phyloP scores from a whole-genome alignment of 202 grass and related monocot genomes.

The Eragrostis tef region DNA sequence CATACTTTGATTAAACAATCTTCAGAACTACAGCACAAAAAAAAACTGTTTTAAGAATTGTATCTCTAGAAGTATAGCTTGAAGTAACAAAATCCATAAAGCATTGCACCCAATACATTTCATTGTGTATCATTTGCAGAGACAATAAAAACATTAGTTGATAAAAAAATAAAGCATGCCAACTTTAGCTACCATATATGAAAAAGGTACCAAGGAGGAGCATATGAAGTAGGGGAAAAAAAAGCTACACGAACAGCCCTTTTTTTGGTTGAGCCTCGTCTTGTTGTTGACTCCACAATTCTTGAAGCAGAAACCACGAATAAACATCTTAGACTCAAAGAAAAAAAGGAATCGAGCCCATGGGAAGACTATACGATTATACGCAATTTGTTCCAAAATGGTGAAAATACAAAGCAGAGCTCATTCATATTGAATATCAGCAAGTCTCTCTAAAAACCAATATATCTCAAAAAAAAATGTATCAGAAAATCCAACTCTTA shows the following conservation, averaged over 20 bases:
- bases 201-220: conserved; percentile 26
- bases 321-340: background rate
- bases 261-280: background rate
- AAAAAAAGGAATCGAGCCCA: background rate
- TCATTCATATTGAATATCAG: background rate
- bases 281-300: background rate
- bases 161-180: background rate
- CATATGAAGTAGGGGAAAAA: background rate
- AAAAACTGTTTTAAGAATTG: conserved; percentile 35
- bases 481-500: background rate
- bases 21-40: conserved; percentile 70
- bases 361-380: background rate
- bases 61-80: conserved; percentile 5
- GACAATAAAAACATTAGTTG: conserved; percentile 1
- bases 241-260: background rate
- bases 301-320: background rate
- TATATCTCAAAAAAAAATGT: background rate
- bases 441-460: too few relatives aligned
- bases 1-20: conserved; percentile 98
- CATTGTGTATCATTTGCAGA: background rate
- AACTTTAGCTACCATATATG: background rate
- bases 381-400: background rate
- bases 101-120: background rate
- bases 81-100: background rate
- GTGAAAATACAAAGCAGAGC: background rate